Conservation (phyloP, 208 protist species). For the Plasmodiophora brassicae region DNA sequence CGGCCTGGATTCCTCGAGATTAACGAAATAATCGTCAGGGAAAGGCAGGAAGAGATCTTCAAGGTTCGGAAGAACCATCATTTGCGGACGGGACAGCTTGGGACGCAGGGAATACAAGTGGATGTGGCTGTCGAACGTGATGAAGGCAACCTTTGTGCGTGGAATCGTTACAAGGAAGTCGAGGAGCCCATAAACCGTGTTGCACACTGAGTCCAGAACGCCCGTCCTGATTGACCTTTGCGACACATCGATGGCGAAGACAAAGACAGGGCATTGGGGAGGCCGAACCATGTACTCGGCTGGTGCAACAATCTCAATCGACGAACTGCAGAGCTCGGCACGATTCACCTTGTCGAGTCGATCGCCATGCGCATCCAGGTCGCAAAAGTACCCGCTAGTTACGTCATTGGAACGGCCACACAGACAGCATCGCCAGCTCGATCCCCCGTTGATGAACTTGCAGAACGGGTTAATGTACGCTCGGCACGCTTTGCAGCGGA, state of each 20-base stretch:
- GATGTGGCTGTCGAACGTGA: slow-evolving; percentile 76
- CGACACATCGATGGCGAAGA: slow-evolving; percentile 90
- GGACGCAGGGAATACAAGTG: slow-evolving; percentile 84
- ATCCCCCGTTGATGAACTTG: slow-evolving; percentile 45
- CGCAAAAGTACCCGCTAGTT: slow-evolving; percentile 27
- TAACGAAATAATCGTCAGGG: slow-evolving; percentile 66
- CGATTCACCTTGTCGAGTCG: slow-evolving; percentile 34
- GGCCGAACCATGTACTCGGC: slow-evolving; percentile 80
- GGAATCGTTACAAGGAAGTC: slow-evolving; percentile 44
- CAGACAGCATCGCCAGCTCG: slow-evolving; percentile 45
- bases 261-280: slow-evolving; percentile 73
- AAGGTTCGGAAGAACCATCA: slow-evolving; percentile 74
- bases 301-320: slow-evolving; percentile 55
- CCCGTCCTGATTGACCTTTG: slow-evolving; percentile 72
- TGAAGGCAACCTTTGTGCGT: slow-evolving; percentile 65
- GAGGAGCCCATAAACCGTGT: slow-evolving; percentile 48
- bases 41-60: slow-evolving; percentile 62
- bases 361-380: slow-evolving; percentile 15
- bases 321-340: slow-evolving; percentile 38
- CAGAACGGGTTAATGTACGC: slow-evolving; percentile 55
- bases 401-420: slow-evolving; percentile 27
- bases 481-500: slow-evolving; percentile 53
- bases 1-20: slow-evolving; percentile 56
- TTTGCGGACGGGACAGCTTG: slow-evolving; percentile 67
- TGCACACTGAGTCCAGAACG: slow-evolving; percentile 41